Base-by-base conservation (phyloP, 2,329 filamentous ascomycete genomes). In the Talaromyces sp. region DNA sequence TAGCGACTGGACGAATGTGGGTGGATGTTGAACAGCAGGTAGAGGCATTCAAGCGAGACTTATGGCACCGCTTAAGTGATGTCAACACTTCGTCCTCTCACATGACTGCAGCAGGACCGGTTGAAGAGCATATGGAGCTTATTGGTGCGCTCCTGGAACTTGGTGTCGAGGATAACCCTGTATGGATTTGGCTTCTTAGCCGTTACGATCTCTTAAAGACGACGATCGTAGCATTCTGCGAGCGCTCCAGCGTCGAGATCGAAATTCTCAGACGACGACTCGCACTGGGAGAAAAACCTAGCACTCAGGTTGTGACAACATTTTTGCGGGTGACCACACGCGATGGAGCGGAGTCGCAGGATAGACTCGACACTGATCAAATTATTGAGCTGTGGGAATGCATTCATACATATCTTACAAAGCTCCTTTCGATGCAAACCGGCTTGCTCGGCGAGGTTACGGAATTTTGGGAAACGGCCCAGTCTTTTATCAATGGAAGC, bases 1-100 rank as follows among this genome's bases (percentile, higher is more conserved):
- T 99, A 54, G 85, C 97, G 56, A 93, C 93, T 8, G 93, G 90
- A 7, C 88, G 93, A 60, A 96, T 99, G 90, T 99, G 95, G 95
- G 86, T 91, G 68, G 93, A 97, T 75, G 91, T 97, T 10, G 90
- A 96, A 67, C 87, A 91, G 56, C 94, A 97, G 72, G 88, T 97
- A 22, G 88, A 93, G 68, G 78, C 82, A 2, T 96, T 98, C 80
- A 98, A 97, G 79, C 86, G 91, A 13, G 92, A 97, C 64, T 82
- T 96, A 8, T 98, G 95, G 93, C 89, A 89, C 73, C 89, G 87
- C 69, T 83, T 99, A 59, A 87, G 89, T 45, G 86, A 87, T 41
- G 85, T 89, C 10, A 89, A 93, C 69, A 80, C 73, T 82, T 83
- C 69, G 74, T 84, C 68, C 75, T 85, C 61, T 81, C 83, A 73